These are phyloP conservation scores for Phytopythium litorale DNA, from an alignment of 352 stramenopile species.

Conservation along the genomic window DNA sequence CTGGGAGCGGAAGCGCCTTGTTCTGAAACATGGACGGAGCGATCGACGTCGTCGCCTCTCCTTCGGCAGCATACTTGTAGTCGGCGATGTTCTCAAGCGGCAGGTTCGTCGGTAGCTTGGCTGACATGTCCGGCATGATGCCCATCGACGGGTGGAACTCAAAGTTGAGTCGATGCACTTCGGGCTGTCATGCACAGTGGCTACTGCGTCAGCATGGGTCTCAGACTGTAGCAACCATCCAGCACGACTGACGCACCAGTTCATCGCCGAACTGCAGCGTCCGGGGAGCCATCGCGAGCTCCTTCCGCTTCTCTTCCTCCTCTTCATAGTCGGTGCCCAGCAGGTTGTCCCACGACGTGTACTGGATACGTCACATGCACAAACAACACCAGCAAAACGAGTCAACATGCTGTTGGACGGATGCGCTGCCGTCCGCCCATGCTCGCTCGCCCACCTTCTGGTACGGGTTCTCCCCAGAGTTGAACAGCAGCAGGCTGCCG, in stretches of 20 bases:
- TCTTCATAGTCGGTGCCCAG: slow-evolving; percentile 83
- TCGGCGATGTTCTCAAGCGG: slow-evolving; percentile 76
- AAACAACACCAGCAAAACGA: neutral
- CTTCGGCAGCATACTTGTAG: slow-evolving; percentile 72
- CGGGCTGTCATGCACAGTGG: slow-evolving; percentile 22
- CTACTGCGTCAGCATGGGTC: neutral
- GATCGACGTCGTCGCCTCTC: slow-evolving; percentile 50
- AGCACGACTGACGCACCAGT: slow-evolving; percentile 32
- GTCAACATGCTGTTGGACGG: neutral
- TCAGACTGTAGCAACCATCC: neutral
- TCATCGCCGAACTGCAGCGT: slow-evolving; percentile 82
- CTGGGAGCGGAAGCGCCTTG: slow-evolving; percentile 64
- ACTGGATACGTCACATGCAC: slow-evolving; percentile 34
- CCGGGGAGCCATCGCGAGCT: slow-evolving; percentile 71
- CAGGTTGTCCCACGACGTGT: slow-evolving; percentile 87
- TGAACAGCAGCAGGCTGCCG: slow-evolving; percentile 82
- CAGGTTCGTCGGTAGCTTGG: slow-evolving; percentile 73
- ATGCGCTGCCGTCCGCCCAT: neutral
- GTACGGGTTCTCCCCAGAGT: slow-evolving; percentile 86
- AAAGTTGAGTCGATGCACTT: slow-evolving; percentile 70
- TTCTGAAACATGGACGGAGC: slow-evolving; percentile 83
- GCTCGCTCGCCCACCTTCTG: slow-evolving; percentile 49
- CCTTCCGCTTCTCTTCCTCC: slow-evolving; percentile 83
- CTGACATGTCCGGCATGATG: slow-evolving; percentile 63
- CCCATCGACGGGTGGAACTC: slow-evolving; percentile 73